These are phyloP conservation scores for Fusarium sp. DNA, from an alignment of 2,329 filamentous ascomycete species.

Conservation along the genomic window DNA sequence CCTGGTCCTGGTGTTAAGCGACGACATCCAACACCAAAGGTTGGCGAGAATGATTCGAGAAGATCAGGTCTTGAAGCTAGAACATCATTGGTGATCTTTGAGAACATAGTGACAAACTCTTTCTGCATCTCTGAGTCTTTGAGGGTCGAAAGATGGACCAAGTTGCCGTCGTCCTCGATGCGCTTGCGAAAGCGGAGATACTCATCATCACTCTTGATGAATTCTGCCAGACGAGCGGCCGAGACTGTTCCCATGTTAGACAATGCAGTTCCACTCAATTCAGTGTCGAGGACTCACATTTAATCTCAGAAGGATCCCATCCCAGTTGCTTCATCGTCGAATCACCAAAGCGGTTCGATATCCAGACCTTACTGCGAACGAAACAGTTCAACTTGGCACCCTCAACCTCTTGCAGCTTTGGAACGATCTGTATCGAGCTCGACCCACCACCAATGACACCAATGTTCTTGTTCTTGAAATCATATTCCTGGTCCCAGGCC, in stretches of 20 bases:
- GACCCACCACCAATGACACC: not conserved
- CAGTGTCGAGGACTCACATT: accelerated
- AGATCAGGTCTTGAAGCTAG: not conserved
- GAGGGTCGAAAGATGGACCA: not conserved
- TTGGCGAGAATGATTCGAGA: not conserved
- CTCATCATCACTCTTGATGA: not conserved
- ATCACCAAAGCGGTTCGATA: not conserved
- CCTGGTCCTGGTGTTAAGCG: not conserved
- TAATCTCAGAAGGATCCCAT: not conserved
- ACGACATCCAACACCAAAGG: not conserved
- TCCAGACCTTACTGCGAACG: not conserved
- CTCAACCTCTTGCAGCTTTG: not conserved
- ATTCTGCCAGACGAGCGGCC: not conserved
- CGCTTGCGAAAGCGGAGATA: conserved; percentile 1
- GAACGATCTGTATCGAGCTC: not conserved
- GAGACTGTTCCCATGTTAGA: not conserved
- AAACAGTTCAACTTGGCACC: not conserved
- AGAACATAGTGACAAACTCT: not conserved
- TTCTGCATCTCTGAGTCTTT: not conserved
- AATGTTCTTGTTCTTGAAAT: not conserved
- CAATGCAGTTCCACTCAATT: accelerated
- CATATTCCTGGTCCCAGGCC: not conserved
- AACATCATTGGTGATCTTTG: not conserved
- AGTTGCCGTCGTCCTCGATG: not conserved
- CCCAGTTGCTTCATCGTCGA: not conserved